Percentiles rank a stretch among this genome's conserved stretches.
These are phyloP conservation scores for Fonsecaea pugnacius DNA, from an alignment of 2,329 filamentous ascomycete genomes.

Conservation along the genomic window DNA sequence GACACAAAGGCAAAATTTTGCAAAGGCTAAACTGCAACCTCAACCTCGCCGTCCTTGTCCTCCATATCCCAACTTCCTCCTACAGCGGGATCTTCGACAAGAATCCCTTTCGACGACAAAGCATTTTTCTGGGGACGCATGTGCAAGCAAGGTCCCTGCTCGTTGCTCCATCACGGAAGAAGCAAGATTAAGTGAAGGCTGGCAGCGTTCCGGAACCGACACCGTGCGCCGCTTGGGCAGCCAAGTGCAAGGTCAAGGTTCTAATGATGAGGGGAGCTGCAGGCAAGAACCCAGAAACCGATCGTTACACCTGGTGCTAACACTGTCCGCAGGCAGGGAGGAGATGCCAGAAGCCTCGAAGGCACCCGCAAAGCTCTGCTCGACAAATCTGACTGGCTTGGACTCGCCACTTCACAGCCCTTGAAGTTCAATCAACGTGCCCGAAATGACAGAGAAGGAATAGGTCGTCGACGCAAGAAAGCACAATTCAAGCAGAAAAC, in stretches of 20 bases:
- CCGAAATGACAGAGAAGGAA: constrained; percentile 8
- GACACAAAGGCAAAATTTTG: constrained; percentile 44
- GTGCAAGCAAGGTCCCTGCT: not conserved
- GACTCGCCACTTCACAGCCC: constrained; percentile 17
- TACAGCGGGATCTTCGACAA: not conserved
- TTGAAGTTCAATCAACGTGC: constrained; percentile 13
- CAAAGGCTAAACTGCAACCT: constrained; percentile 39
- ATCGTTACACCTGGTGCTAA: not conserved
- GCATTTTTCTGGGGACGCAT: not conserved
- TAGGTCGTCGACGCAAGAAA: constrained; percentile 12
- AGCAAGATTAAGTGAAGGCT: not conserved
- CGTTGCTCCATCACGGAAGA: not conserved
- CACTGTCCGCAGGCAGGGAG: constrained; percentile 8
- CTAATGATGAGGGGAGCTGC: not conserved
- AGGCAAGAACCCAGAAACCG: not conserved
- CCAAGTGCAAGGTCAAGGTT: not conserved
- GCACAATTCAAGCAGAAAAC: not conserved
- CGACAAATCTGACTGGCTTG: constrained; percentile 22
- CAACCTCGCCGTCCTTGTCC: constrained; percentile 21
- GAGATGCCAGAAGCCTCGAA: not conserved
- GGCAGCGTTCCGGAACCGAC: not conserved
- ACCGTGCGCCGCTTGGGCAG: not conserved
- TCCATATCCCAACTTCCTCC: constrained; percentile 9
- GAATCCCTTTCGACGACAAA: not conserved
- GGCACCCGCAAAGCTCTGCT: constrained; percentile 20